Evolutionary conservation across 2,329 filamentous ascomycete species (phyloP).

Genomic region (Fusarium oligoseptatum): DNA sequence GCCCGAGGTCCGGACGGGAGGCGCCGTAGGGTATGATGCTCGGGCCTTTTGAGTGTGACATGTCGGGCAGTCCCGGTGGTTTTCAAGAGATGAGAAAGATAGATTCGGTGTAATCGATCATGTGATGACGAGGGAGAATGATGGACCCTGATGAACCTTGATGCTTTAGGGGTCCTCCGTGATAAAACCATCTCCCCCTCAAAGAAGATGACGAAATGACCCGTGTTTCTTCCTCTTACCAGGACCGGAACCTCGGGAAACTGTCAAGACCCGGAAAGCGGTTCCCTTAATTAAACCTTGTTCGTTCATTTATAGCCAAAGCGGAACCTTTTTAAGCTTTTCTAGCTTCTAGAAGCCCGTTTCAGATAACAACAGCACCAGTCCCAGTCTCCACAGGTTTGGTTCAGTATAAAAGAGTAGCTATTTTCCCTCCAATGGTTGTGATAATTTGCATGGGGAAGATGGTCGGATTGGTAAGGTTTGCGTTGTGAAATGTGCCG

Average conservation of each 20-base stretch:
- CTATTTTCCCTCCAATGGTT: slow-evolving; percentile 37
- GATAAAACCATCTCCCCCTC: neutral
- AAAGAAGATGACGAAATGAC: neutral
- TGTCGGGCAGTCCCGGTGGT: neutral
- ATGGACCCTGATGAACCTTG: too few species aligned
- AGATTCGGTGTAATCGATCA: neutral
- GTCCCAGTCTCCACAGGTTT: neutral
- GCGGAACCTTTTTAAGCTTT: slow-evolving; percentile 15
- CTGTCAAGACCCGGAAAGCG: neutral
- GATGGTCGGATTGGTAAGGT: neutral
- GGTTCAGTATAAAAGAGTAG: neutral
- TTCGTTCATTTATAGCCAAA: slow-evolving; percentile 3
- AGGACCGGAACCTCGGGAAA: slow-evolving; percentile 4
- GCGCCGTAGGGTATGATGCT: neutral
- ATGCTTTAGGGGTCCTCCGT: neutral
- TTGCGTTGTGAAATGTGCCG: slow-evolving; percentile 24
- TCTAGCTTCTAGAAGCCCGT: slow-evolving; percentile 34
- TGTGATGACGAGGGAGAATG: neutral
- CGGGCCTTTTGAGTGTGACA: neutral
- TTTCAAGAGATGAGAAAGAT: neutral
- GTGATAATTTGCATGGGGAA: neutral
- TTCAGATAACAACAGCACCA: slow-evolving; percentile 19
- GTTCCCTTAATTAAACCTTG: slow-evolving; percentile 42
- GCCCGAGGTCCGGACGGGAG: neutral
- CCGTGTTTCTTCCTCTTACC: slow-evolving; percentile 25